Base-by-base conservation (phyloP, 2,329 filamentous ascomycete genomes). In the Beauveria caledonica region DNA sequence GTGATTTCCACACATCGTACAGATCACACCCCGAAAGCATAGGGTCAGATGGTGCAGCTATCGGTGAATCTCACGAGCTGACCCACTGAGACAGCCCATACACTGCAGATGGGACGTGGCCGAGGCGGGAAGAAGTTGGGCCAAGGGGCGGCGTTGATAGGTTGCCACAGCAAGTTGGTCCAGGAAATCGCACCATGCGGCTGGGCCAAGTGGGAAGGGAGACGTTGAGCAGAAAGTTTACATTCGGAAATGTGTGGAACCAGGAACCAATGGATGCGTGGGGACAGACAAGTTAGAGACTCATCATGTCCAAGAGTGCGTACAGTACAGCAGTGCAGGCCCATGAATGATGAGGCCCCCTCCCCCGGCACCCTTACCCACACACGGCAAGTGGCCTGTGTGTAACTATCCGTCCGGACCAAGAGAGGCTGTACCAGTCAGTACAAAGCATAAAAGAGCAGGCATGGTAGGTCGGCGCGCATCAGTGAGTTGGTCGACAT, bases 291-390 rank as follows among this genome's bases (percentile, higher is more conserved):
- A 9, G 29, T 51, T 11, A 33, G 29, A 33, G 29, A n/a, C 33
- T 36, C n/a, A 27, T 29, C 3, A 33, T 50, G 33, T 44, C 56
- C n/a, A 51, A n/a, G 29, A 5, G 29, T 33, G 29, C n/a, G n/a
- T n/a, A n/a, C n/a, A n/a, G n/a, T n/a, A n/a, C 29, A 33, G 3
- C 29, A 33, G 36, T 15, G 54, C 36, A n/a, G 7, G n/a, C 27
- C 57, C 49, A 15, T 33, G n/a, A n/a, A n/a, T n/a, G n/a, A n/a
- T n/a, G 29, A 44, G 11, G 57, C n/a, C 57, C 44, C 15, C 46
- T 58, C n/a, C 49, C 48, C 57, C n/a, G 19, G 39, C 57, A 53
- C 58, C 51, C 58, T 53, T 55, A 60, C 58, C 58, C 58, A 60
- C 58, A 50, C 52, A 60, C 51, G 45, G 44, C 52, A 50, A 40